Evolutionary conservation across 2,329 filamentous ascomycete genomes (phyloP), one percentile per base, ranked within the genome.

Genomic region (Fusarium keratoplasticum): DNA sequence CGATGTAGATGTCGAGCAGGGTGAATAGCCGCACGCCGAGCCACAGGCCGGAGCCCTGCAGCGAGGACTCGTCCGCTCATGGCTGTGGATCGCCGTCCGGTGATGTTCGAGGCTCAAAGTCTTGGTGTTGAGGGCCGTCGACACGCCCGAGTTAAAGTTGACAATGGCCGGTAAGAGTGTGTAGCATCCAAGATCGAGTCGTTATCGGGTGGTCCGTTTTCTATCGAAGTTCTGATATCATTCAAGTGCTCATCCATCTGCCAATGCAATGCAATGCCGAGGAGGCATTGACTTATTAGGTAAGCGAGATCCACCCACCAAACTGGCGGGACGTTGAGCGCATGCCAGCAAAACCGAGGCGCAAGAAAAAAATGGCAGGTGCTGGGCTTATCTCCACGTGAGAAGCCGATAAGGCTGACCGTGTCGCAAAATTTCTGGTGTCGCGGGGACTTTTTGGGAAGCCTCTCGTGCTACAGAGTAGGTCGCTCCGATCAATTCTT

Each of bases 21-120:
- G 78, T 86, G 86, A 77, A 87, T 83, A 72, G 87, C 83, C 76
- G 86, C 87, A 83, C 90, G 90, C 84, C 91, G 90, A 82, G 91
- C 86, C 78, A 91, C 84, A 83, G 92, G 90, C 84, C 90, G 86
- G 77, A 93, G 88, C 84, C 93, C 91, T 81, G 92, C 90, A 83
- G 93, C 92, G 84, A 95, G 87, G 67, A 82, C 75, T 70, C 81
- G 80, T 66, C 80, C 80, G 67, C 81, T 83, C 82, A 84, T 84
- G 66, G 55, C 73, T 63, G 66, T 76, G 66, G 70, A 36, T 61
- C 54, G 69, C 69, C 61, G 63, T 66, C 65, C 61, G 40, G 58
- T 70, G 67, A 71, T 76, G 58, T 22, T 67, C 68, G 69, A 66
- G 66, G 67, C 61, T 71, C 64, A 70, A 60, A 50, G 65, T 74